Evolutionary conservation across 495 filamentous ascomycete genomes (phyloP).

Genomic region (Tuber borchii): DNA sequence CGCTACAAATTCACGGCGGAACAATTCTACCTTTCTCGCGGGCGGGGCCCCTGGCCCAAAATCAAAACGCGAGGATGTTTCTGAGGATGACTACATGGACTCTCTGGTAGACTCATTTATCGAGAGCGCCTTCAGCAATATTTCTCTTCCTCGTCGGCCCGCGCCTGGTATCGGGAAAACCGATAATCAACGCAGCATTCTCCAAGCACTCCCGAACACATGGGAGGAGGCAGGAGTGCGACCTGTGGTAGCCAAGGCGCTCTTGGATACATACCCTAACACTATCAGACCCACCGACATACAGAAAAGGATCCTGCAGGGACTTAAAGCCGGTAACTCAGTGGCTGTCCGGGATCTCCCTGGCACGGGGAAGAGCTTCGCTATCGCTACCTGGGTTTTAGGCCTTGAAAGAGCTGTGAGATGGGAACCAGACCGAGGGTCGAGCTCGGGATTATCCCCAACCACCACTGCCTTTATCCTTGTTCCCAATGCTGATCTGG

Average conservation of each 20-base stretch:
- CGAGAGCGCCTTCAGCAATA: conserved; percentile 5
- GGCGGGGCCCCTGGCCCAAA: not conserved
- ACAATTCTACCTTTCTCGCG: not conserved
- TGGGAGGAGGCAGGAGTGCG: conserved; percentile 35
- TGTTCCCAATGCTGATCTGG: conserved; percentile 37
- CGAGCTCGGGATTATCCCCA: conserved; percentile 6
- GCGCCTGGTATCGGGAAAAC: not conserved
- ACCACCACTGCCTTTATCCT: conserved; percentile 40
- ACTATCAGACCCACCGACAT: conserved; percentile 18
- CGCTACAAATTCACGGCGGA: not conserved
- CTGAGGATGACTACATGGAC: not conserved
- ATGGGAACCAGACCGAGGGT: too few relatives aligned
- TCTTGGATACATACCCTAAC: conserved; percentile 32
- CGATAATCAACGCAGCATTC: not conserved
- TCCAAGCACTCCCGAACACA: not conserved
- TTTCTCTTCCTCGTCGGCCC: not conserved
- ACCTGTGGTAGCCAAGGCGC: conserved; percentile 22
- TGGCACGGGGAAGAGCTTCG: conserved; percentile 38
- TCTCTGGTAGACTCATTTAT: conserved; percentile 11
- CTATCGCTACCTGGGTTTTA: conserved; percentile 37
- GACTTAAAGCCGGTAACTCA: conserved; percentile 29
- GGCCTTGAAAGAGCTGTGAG: conserved; percentile 26
- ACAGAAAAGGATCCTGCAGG: conserved; percentile 27
- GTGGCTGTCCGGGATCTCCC: conserved; percentile 26
- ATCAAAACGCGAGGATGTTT: not conserved